A percentile compares a stretch with the other conserved stretches of the same genome.
Conservation (phyloP, 768 basidiomycete species). For the Agaricus sinodeliciosus region DNA sequence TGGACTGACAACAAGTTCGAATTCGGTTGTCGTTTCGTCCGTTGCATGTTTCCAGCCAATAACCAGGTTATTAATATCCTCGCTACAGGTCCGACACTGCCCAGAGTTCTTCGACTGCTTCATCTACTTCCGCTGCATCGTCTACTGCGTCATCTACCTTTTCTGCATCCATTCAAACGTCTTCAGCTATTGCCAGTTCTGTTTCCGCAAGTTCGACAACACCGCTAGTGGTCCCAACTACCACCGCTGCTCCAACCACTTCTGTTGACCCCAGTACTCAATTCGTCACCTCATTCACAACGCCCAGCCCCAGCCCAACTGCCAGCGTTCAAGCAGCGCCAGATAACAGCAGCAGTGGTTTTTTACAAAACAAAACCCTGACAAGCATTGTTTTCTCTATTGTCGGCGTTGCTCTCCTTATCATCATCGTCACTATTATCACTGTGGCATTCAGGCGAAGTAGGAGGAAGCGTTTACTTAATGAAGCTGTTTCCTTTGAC, state of each 20-base stretch:
- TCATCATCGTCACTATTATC: slow-evolving; percentile 35
- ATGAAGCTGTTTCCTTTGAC: slow-evolving; percentile 49
- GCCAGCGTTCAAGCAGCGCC: slow-evolving; percentile 6
- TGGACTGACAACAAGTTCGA: slow-evolving; percentile 2
- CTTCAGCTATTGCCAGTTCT: slow-evolving; percentile 2
- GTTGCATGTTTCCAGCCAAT: neutral
- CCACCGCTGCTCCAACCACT: neutral
- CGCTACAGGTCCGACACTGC: neutral
- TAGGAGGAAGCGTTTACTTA: slow-evolving; percentile 30
- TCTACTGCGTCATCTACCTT: neutral
- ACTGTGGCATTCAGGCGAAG: slow-evolving; percentile 47
- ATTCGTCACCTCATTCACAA: neutral
- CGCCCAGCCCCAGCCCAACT: slow-evolving; percentile 1
- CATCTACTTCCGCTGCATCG: neutral
- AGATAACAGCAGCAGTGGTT: slow-evolving; percentile 20
- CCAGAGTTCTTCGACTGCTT: neutral
- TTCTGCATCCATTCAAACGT: neutral
- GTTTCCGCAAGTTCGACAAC: neutral
- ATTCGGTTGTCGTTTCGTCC: neutral
- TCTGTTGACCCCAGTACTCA: neutral
- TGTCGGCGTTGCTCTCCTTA: slow-evolving; percentile 40
- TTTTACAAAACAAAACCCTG: slow-evolving; percentile 63
- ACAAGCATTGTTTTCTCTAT: slow-evolving; percentile 52
- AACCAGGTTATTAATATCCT: neutral
- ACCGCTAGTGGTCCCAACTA: slow-evolving; percentile 1